These are phyloP conservation scores for Epichloe elymi DNA, from an alignment of 2,329 filamentous ascomycete genomes.

Conservation along the genomic window DNA sequence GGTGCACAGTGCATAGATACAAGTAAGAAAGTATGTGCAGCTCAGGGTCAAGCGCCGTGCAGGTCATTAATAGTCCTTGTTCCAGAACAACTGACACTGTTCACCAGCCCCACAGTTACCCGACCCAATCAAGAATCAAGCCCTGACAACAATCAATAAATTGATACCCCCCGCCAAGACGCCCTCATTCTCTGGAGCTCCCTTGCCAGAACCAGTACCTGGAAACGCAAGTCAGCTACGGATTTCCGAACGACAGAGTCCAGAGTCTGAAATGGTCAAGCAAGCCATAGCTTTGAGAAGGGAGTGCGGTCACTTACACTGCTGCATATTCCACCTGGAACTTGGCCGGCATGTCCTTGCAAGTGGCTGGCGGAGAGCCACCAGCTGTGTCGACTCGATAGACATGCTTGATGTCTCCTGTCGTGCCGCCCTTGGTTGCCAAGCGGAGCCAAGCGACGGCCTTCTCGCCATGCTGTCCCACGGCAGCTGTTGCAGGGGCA, in stretches of 20 bases:
- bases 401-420: conserved; percentile 55
- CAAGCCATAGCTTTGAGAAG: background rate
- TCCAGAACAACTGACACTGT: no score
- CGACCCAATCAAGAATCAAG: no score
- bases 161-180: no score
- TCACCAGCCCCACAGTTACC: no score
- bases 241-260: background rate
- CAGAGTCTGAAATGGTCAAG: no score
- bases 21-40: no score
- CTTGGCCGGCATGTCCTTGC: conserved; percentile 44
- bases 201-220: conserved; percentile 27
- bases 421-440: conserved; percentile 35
- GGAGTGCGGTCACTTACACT: conserved; percentile 48
- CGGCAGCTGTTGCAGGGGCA: conserved; percentile 49
- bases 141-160: no score
- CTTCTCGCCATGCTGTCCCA: conserved; percentile 48
- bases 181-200: background rate
- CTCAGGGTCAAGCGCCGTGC: no score
- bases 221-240: background rate
- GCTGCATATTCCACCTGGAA: conserved; percentile 74
- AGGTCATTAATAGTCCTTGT: no score
- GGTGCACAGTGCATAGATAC: no score
- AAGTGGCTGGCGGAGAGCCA: conserved; percentile 61
- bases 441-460: conserved; percentile 77
- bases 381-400: conserved; percentile 79